These are phyloP conservation scores for Termitomyces sp. DNA, from an alignment of 768 basidiomycete genomes.

Conservation along the genomic window DNA sequence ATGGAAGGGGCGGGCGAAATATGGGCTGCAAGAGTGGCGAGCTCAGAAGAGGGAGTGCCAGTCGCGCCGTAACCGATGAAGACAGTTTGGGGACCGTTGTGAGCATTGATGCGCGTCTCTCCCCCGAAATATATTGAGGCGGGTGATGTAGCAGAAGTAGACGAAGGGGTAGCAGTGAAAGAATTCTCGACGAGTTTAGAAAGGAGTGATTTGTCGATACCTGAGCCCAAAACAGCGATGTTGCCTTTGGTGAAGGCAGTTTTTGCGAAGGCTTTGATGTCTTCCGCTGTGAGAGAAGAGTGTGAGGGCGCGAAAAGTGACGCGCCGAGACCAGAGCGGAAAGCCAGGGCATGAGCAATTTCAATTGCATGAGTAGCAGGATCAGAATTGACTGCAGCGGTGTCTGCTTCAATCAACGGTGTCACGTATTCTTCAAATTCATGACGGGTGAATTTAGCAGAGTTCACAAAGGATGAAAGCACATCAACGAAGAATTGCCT, in stretches of 20 bases:
- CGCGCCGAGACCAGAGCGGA: constrained; percentile 90
- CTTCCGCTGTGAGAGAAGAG: constrained; percentile 52
- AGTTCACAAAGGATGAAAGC: constrained; percentile 78
- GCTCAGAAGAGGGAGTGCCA: constrained; percentile 57
- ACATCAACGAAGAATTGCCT: constrained; percentile 90
- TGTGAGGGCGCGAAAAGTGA: constrained; percentile 82
- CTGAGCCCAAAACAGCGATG: constrained; percentile 83
- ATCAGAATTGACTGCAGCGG: constrained; percentile 49
- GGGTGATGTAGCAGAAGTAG: constrained; percentile 28
- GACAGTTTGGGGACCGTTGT: constrained; percentile 63
- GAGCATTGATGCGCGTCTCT: constrained; percentile 68
- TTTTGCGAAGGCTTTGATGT: constrained; percentile 71
- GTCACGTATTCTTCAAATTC: constrained; percentile 74
- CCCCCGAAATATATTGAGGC: constrained; percentile 69
- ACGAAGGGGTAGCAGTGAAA: constrained; percentile 41
- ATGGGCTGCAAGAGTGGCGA: constrained; percentile 75
- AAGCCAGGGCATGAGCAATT: constrained; percentile 83
- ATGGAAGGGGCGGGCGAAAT: constrained; percentile 75
- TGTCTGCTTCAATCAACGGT: constrained; percentile 67
- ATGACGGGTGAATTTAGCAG: constrained; percentile 75
- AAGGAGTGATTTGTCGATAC: constrained; percentile 71
- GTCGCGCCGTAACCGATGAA: constrained; percentile 88
- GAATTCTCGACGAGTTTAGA: constrained; percentile 66
- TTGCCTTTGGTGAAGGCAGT: constrained; percentile 73
- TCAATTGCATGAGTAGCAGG: constrained; percentile 76